phyloP scores from a whole-genome alignment of 768 basidiomycete species.

The Guyanaporus albipodus region DNA sequence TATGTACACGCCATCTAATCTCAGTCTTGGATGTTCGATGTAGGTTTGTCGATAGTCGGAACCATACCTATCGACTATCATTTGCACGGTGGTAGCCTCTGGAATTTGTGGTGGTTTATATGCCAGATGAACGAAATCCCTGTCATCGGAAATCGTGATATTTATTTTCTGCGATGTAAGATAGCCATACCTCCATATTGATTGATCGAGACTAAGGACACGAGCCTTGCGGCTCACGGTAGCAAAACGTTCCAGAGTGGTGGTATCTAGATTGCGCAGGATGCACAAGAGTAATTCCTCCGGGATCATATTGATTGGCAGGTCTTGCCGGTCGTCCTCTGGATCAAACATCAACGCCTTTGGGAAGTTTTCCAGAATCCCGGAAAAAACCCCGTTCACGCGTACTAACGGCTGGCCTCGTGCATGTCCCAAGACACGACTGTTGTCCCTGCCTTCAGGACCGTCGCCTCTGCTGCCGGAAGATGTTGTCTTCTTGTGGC shows the following conservation, averaged over 20 bases:
- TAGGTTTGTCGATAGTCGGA: conserved; percentile 72
- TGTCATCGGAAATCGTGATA: conserved; percentile 27
- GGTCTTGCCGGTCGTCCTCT: conserved; percentile 58
- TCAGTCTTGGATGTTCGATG: conserved; percentile 80
- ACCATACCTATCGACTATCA: conserved; percentile 48
- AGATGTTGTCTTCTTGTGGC: conserved; percentile 71
- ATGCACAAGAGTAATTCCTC: conserved; percentile 72
- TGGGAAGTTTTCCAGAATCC: conserved; percentile 48
- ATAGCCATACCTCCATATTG: conserved; percentile 67
- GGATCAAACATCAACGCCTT: conserved; percentile 55
- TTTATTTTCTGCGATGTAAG: neutral
- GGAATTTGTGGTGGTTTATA: conserved; percentile 78
- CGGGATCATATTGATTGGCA: conserved; percentile 59
- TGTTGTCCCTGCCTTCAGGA: conserved; percentile 67
- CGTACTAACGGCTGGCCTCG: conserved; percentile 24
- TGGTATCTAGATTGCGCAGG: conserved; percentile 61
- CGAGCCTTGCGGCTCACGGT: conserved; percentile 70
- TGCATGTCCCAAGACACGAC: conserved; percentile 63
- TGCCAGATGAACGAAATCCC: conserved; percentile 57
- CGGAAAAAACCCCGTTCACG: conserved; percentile 42
- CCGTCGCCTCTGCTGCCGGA: conserved; percentile 65
- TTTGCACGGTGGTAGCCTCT: conserved; percentile 43
- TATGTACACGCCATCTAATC: conserved; percentile 88
- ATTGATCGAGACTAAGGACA: conserved; percentile 61
- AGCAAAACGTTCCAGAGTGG: conserved; percentile 75